phyloP scores from a whole-genome alignment of 371 early-diverging fungal genomes.

The Rhizopus stolonifer region DNA sequence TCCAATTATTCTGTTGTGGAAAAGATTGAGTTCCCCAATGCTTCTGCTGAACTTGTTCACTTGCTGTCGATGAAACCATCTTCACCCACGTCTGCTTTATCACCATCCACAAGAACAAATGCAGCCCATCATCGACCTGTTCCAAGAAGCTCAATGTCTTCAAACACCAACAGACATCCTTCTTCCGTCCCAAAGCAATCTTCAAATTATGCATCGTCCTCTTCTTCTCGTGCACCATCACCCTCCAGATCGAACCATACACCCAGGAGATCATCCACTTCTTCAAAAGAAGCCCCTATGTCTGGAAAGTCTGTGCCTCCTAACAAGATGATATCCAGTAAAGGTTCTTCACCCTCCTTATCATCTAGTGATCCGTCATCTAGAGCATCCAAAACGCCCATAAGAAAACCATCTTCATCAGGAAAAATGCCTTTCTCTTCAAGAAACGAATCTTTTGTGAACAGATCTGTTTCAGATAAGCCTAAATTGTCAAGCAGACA shows the following conservation, averaged over 20 bases:
- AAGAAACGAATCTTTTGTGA: background rate
- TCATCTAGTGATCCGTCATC: background rate
- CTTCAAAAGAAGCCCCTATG: background rate
- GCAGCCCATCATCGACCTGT: slow-evolving; percentile 9
- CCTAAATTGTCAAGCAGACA: background rate
- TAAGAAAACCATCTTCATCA: background rate
- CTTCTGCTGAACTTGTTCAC: slow-evolving; percentile 25
- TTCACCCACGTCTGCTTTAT: background rate
- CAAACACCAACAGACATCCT: slow-evolving; percentile 7
- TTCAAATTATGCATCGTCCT: background rate
- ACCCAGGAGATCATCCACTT: background rate
- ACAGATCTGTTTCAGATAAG: background rate
- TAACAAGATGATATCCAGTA: background rate
- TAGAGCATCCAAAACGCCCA: background rate
- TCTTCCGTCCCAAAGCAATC: background rate
- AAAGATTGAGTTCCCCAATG: slow-evolving; percentile 35
- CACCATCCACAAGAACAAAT: background rate
- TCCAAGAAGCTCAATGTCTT: background rate
- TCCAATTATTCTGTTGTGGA: slow-evolving; percentile 49
- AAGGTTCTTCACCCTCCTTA: background rate
- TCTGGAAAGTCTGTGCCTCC: background rate
- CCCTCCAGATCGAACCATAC: background rate
- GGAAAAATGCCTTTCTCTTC: background rate
- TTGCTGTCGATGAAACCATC: slow-evolving; percentile 10
- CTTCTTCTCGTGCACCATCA: background rate